A percentile compares a stretch with the other conserved stretches of the same genome.
phyloP scores from a whole-genome alignment of 305 asterid genomes.

The Fraxinus angustifolia region DNA sequence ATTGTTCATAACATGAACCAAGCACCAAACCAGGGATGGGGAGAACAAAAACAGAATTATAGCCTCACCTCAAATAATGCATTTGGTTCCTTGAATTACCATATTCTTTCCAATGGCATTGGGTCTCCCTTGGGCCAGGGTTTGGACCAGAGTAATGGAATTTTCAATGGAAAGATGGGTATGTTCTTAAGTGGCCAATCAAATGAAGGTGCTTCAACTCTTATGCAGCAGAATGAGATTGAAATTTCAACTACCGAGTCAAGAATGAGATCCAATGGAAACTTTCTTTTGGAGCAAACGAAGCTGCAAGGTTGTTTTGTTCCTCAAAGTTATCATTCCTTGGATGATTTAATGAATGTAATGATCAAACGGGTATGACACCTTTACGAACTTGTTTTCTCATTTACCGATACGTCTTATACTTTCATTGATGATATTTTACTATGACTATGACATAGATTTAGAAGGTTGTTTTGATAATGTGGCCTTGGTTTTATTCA shows the following conservation, averaged over 20 bases:
- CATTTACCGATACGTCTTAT: neutral
- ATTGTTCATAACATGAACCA: conserved; percentile 31
- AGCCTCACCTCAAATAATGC: conserved; percentile 31
- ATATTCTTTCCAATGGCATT: conserved; percentile 28
- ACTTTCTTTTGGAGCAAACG: conserved; percentile 50
- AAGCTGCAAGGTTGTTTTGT: conserved; percentile 54
- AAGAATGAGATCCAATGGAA: conserved; percentile 45
- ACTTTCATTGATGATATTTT: neutral
- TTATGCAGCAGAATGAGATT: conserved; percentile 40
- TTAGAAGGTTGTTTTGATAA: neutral
- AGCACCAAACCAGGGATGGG: conserved; percentile 38
- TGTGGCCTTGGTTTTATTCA: neutral
- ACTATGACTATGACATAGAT: neutral
- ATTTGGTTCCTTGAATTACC: conserved; percentile 38
- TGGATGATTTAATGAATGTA: conserved; percentile 68
- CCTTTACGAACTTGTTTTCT: neutral
- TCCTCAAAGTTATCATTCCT: conserved; percentile 56
- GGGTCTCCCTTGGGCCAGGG: conserved; percentile 36
- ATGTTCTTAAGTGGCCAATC: conserved; percentile 41
- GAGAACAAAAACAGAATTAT: conserved; percentile 39
- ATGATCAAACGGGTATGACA: conserved; percentile 75
- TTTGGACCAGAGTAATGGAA: conserved; percentile 30
- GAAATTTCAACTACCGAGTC: conserved; percentile 35
- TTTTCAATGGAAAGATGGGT: conserved; percentile 37
- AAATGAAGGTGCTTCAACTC: conserved; percentile 39